These are phyloP conservation scores for Aspergillus diversus DNA, from an alignment of 495 filamentous ascomycete species.

Conservation along the genomic window DNA sequence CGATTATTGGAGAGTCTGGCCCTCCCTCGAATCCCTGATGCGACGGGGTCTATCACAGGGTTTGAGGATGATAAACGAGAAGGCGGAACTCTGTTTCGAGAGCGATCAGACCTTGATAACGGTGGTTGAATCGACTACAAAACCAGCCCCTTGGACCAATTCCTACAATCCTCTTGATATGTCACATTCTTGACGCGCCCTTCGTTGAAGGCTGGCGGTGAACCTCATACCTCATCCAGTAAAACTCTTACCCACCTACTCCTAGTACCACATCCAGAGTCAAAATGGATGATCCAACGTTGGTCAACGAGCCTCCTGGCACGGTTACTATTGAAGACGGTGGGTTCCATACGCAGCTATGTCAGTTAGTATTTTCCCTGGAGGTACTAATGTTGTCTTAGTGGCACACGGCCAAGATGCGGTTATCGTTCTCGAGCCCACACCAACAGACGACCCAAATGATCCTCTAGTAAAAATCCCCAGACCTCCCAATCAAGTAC, in stretches of 20 bases:
- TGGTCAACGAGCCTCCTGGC: slow-evolving; percentile 2
- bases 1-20: no score
- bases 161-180: no score
- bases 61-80: no score
- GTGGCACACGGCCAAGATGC: background rate
- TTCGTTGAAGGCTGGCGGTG: background rate
- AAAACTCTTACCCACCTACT: background rate
- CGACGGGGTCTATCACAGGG: no score
- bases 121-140: no score
- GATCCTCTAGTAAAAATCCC: slow-evolving; percentile 3
- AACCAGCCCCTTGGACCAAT: no score
- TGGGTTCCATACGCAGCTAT: background rate
- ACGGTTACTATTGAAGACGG: slow-evolving; percentile 13
- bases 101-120: no score
- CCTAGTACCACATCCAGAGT: no score
- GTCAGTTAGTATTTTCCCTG: background rate
- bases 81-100: no score
- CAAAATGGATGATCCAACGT: background rate
- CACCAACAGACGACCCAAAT: slow-evolving; percentile 12
- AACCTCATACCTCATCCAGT: background rate
- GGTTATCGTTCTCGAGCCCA: slow-evolving; percentile 9
- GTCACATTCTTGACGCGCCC: background rate
- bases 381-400: background rate
- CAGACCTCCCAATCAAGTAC: background rate
- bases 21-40: no score